Evolutionary conservation across 805 yeast genomes (phyloP), one percentile per base, ranked within the genome.

Genomic region (Wickerhamomyces silvicola): DNA sequence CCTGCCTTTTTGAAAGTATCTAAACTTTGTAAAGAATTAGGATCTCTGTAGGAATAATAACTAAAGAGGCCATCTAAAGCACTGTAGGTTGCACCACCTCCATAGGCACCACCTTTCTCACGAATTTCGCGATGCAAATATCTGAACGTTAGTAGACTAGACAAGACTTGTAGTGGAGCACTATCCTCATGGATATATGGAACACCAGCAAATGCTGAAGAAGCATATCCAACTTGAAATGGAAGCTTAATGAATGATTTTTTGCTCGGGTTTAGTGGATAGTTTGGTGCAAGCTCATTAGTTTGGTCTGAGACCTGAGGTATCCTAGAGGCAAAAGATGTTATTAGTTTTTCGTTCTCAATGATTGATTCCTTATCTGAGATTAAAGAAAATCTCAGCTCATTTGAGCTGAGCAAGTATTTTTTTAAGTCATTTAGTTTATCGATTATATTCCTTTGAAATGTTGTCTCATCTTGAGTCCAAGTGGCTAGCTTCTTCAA

Each of bases 51-150:
- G 0, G 97, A 87, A 59, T 81, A 92, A 60, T 70, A 86, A 21
- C 82, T 72, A 48, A 90, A 75, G 3, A 78, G 47, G 0, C 97
- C 97, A 31, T 82, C 85, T 15, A 84, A 53, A 0, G 90, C 86
- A 52, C 80, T 83, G 54, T 79, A 92, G 7, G 72, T 61, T 5
- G 94, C 82, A 4, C 98, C 98, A 6, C 95, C 97, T 7, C 98
- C 98, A 52, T 92, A 92, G 0, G 98, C 98, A 37, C 98, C 98
- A 36, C 95, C 95, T 49, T 90, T 77, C 52, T 92, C 98, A 43
- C 98, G 73, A 23, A 92, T 77, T 42, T 87, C 95, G 10, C 85
- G 73, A 56, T 92, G 98, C 30, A 92, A 62, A 44, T 83, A 75
- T 50, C 82, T 84, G 59, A 81, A 88, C 0, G 95, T 80, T 44